A percentile compares a stretch with the other conserved stretches of the same genome.
phyloP scores from a whole-genome alignment of 2,329 filamentous ascomycete species.

The Penicillium palitans region DNA sequence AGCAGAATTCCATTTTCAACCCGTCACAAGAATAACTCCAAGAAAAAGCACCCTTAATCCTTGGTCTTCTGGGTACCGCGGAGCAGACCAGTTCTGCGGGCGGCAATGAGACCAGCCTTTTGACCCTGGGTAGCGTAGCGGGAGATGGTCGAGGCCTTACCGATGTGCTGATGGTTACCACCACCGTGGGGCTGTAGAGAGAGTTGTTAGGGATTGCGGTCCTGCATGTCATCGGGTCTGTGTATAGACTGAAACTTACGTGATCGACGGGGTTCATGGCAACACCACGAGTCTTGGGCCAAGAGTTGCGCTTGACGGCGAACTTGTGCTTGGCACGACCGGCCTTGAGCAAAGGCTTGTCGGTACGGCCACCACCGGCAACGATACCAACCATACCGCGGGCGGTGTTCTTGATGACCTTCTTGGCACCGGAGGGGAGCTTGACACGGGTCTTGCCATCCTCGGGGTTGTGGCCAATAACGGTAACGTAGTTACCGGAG shows the following conservation, averaged over 20 bases:
- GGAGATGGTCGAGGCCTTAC: constrained; percentile 99
- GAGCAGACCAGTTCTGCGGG: constrained; percentile 98
- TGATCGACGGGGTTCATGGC: constrained; percentile 99
- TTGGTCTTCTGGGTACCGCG: constrained; percentile 99
- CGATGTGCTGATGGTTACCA: constrained; percentile 99
- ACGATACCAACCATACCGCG: constrained; percentile 99
- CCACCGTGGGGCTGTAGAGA: constrained; percentile 72
- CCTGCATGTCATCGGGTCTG: background rate
- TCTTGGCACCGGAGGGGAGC: constrained; percentile 98
- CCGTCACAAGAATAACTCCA: constrained; percentile 61
- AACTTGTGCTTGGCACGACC: constrained; percentile 99
- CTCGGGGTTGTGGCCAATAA: constrained; percentile 96
- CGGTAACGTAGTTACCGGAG: constrained; percentile 98
- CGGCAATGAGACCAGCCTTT: constrained; percentile 99
- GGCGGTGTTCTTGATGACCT: constrained; percentile 87
- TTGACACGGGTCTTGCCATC: constrained; percentile 99
- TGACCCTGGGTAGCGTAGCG: constrained; percentile 97
- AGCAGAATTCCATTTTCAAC: constrained; percentile 44
- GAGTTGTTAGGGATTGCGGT: constrained; percentile 22
- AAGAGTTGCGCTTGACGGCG: constrained; percentile 99
- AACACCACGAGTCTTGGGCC: constrained; percentile 99
- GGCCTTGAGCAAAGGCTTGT: constrained; percentile 99
- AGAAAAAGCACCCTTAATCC: constrained; percentile 69
- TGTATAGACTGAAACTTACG: constrained; percentile 48
- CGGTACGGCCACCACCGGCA: constrained; percentile 97